Evolutionary conservation across 768 basidiomycete genomes (phyloP), one percentile per base, ranked within the genome.

Genomic region (Lepiota venenata): DNA sequence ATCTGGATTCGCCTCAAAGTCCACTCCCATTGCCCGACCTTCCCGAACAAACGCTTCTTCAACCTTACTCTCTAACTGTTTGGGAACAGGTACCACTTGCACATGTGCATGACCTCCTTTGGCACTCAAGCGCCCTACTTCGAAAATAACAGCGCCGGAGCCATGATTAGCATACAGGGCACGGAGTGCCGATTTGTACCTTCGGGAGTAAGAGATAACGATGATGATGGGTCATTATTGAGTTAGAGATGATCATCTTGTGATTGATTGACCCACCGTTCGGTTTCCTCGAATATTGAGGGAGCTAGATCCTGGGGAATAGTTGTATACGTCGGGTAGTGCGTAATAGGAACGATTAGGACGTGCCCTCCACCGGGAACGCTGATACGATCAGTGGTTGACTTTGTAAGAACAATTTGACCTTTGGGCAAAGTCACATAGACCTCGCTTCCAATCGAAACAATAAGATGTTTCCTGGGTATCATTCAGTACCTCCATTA

Each of bases 391-490:
- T 77, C 73, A 15, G 72, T 69, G 2, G 75, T 68, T 22, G 81
- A 77, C 42, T 85, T 84, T 5, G 93, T 95, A 15, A 91, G 90
- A 41, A 92, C 80, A 40, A 98, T 86, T 67, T 96, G 93, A 2
- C 97, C 97, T 67, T 97, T 98, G 0, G 97, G 91, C n/a, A 98
- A 73, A 0, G 97, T 95, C 46, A 98, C 71, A 72, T 99, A 99
- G 64, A 91, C 93, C 69, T 99, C 97, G 5, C 77, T 68, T 12
- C 95, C 97, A 64, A 99, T 97, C 0, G 91, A 85, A 29, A 94
- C 91, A 58, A 99, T 95, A 58, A 98, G 83, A 64, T 98, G 92
- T 72, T 98, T 99, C 55, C 92, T 95, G 52, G 25, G 36, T 10
- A 35, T 46, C 11, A 38, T 58, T 64, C 43, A 62, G 44, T n/a